phyloP scores from a whole-genome alignment of 2,329 filamentous ascomycete genomes.

The Nemania abortiva region DNA sequence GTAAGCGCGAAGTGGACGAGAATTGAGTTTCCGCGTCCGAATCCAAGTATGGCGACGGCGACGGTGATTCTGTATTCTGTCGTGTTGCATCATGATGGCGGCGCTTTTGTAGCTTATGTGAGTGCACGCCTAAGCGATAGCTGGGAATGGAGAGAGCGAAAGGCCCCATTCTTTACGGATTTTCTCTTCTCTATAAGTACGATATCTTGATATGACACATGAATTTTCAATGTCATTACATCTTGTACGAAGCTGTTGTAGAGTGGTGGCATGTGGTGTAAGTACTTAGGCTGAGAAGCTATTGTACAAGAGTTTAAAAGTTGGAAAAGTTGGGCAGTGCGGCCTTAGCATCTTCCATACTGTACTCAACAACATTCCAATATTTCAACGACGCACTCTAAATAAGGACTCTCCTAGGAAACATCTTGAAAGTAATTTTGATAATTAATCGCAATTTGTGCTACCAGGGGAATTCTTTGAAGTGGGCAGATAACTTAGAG shows the following conservation, averaged over 20 bases:
- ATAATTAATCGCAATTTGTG: no score
- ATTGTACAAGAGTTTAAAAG: neutral
- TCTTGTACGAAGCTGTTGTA: neutral
- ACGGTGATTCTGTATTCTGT: slow-evolving; percentile 11
- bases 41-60: slow-evolving; percentile 19
- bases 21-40: slow-evolving; percentile 27
- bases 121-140: slow-evolving; percentile 46
- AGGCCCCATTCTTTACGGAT: slow-evolving; percentile 40
- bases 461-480: no score
- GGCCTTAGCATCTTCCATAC: slow-evolving; percentile 11
- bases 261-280: neutral
- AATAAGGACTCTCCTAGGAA: neutral
- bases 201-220: neutral
- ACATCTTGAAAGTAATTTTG: no score
- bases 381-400: neutral
- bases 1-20: slow-evolving; percentile 45
- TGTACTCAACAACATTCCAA: slow-evolving; percentile 20
- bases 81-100: slow-evolving; percentile 21
- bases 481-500: no score
- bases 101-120: slow-evolving; percentile 48
- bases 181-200: neutral
- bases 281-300: neutral
- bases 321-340: slow-evolving; percentile 22
- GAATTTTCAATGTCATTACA: neutral
- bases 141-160: slow-evolving; percentile 49